Percentiles rank a stretch among this genome's conserved stretches.
Conservation (phyloP, 2,329 filamentous ascomycete species). For the Aspergillus neoniger region DNA sequence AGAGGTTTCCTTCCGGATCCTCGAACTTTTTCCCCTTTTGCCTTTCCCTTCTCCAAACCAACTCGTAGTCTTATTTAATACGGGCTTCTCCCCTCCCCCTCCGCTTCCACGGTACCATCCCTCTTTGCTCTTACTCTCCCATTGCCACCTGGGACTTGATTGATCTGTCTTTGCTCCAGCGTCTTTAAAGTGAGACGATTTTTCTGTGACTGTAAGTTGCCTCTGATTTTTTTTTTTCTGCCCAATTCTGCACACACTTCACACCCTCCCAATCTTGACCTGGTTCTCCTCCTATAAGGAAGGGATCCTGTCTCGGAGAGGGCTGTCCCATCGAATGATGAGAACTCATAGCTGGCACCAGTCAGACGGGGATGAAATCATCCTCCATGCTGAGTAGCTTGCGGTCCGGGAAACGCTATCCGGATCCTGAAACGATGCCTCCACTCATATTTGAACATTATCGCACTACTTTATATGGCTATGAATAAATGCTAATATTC, state of each 20-base stretch:
- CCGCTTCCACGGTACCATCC: conserved; percentile 19
- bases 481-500: conserved; percentile 24
- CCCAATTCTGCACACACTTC: background rate
- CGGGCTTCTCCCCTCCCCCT: conserved; percentile 9
- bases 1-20: conserved; percentile 41
- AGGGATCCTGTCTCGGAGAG: conserved; percentile 9
- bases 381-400: conserved; percentile 64
- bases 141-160: conserved; percentile 18
- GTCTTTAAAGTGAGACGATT: conserved; percentile 12
- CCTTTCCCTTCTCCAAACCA: conserved; percentile 4
- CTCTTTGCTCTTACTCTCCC: conserved; percentile 13
- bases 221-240: background rate
- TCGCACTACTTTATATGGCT: conserved; percentile 7
- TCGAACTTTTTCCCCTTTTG: conserved; percentile 16
- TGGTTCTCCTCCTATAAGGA: conserved; percentile 8
- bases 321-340: conserved; percentile 51
- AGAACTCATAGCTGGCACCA: conserved; percentile 66
- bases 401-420: conserved; percentile 50
- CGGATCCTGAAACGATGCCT: conserved; percentile 33
- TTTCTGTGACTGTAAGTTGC: conserved; percentile 25
- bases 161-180: conserved; percentile 26
- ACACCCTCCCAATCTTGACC: conserved; percentile 3
- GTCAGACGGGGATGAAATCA: conserved; percentile 63
- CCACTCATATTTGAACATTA: conserved; percentile 1
- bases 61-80: conserved; percentile 18